Conservation (phyloP, 2,329 filamentous ascomycete genomes). For the Fusarium veterinarium region DNA sequence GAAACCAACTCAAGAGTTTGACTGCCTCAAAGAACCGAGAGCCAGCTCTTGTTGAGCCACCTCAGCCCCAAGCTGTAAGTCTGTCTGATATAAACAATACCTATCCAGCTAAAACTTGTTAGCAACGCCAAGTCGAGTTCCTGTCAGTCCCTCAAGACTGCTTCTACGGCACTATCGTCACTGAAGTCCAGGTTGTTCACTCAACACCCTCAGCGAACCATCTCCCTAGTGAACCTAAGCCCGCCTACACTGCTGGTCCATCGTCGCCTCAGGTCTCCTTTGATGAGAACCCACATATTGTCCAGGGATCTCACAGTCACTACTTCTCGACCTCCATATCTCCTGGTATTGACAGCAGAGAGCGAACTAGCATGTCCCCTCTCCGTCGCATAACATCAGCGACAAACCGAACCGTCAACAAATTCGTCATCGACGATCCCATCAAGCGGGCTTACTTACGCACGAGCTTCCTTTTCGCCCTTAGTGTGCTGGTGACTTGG, state of each 20-base stretch:
- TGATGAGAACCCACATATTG: constrained; percentile 23
- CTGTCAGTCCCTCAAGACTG: constrained; percentile 47
- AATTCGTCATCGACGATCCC: constrained; percentile 59
- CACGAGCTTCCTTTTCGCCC: constrained; percentile 70
- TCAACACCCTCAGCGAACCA: constrained; percentile 42
- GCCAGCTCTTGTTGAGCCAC: constrained; percentile 48
- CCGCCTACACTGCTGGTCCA: constrained; percentile 23
- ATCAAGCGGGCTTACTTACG: constrained; percentile 71
- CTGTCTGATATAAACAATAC: accelerated
- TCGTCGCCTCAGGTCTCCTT: constrained; percentile 40
- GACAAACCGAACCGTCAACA: constrained; percentile 49
- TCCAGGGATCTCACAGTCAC: constrained; percentile 42
- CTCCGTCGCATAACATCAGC: constrained; percentile 34
- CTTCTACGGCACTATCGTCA: constrained; percentile 64
- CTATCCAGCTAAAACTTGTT: neutral
- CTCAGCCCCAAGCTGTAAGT: constrained; percentile 26
- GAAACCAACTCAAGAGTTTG: constrained; percentile 66
- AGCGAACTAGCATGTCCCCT: constrained; percentile 11
- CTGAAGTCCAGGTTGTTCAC: constrained; percentile 61
- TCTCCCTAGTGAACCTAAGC: constrained; percentile 41
- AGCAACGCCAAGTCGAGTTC: constrained; percentile 42
- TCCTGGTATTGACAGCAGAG: constrained; percentile 3
- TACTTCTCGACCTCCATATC: constrained; percentile 52
- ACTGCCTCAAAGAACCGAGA: constrained; percentile 53
- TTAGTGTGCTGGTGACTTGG: constrained; percentile 71